Conservation (phyloP, 2,329 filamentous ascomycete species). For the Colletotrichum limetticola region DNA sequence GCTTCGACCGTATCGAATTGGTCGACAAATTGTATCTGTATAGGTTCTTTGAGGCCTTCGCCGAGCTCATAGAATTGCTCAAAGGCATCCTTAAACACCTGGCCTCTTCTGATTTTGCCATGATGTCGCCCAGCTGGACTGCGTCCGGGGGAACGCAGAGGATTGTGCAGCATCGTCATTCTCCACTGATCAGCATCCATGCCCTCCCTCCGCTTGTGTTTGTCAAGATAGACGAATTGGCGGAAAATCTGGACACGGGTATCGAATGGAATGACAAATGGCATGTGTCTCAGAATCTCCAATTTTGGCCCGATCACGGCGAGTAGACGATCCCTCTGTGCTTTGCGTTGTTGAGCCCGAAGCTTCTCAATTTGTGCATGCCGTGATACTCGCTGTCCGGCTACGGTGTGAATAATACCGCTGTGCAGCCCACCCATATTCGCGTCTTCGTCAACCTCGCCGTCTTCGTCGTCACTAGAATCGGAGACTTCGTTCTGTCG, state of each 20-base stretch:
- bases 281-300: slow-evolving; percentile 94
- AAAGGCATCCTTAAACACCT: slow-evolving; percentile 88
- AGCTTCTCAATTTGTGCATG: slow-evolving; percentile 73
- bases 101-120: slow-evolving; percentile 81
- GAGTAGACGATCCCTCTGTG: slow-evolving; percentile 75
- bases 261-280: slow-evolving; percentile 94
- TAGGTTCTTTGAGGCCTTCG: slow-evolving; percentile 89
- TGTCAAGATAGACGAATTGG: slow-evolving; percentile 89
- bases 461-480: slow-evolving; percentile 48
- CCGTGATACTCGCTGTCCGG: slow-evolving; percentile 70
- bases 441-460: slow-evolving; percentile 41
- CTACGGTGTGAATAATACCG: slow-evolving; percentile 45
- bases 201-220: slow-evolving; percentile 75
- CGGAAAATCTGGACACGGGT: slow-evolving; percentile 93
- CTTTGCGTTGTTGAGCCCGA: slow-evolving; percentile 72
- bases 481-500: slow-evolving; percentile 67
- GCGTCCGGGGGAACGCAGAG: slow-evolving; percentile 39
- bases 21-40: slow-evolving; percentile 96
- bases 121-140: slow-evolving; percentile 70
- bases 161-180: slow-evolving; percentile 36
- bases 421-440: slow-evolving; percentile 31
- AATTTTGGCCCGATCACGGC: slow-evolving; percentile 86
- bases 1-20: slow-evolving; percentile 88
- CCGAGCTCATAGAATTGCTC: slow-evolving; percentile 84
- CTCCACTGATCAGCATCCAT: slow-evolving; percentile 55